Evolutionary conservation across 192 early-diverging fungal genomes (phyloP), one percentile per base, ranked within the genome.

Genomic region (Oehlia diaphana): DNA sequence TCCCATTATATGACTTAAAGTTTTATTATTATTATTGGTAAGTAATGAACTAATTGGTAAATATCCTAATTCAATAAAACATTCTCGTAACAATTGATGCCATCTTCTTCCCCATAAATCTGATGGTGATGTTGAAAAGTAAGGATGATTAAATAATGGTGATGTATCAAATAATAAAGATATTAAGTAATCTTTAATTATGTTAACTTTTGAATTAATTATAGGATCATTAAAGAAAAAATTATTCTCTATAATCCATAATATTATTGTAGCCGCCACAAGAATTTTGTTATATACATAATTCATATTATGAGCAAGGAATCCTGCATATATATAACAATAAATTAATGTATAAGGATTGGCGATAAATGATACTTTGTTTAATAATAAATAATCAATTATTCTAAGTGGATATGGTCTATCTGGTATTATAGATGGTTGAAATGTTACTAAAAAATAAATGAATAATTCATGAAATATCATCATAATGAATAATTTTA

Each of bases 101-200:
- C 70, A 72, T n/a, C 70, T 72, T 9, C 37, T 72, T 39, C 44
- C 37, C 70, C 70, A 72, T 12, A 72, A 72, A 49, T 72, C 70
- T 39, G n/a, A 37, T 72, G 70, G 70, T 13, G 21, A 16, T 23
- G 39, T 37, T 8, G 70, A 72, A 37, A 72, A 26, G 12, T 23
- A 47, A 16, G 70, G 70, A 9, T 72, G 0, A 72, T 72, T 72
- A 49, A 72, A 72, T 39, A 72, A 49, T 42, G 70, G 21, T 21
- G 26, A 3, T n/a, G 42, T 13, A 39, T 72, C 33, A 49, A 72
- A 72, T 42, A 72, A 72, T 39, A 49, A 42, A 49, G 37, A 47
- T 10, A 23, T 23, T 13, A 37, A 23, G 13, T 72, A 72, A n/a
- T 72, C 8, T 6, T 23, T 28, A 65, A 28, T 65, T 2, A 13